Percentiles rank a stretch among this genome's conserved stretches.
Conservation (phyloP, 345 rosid species). For the Cardamine chenopodiifolia region DNA sequence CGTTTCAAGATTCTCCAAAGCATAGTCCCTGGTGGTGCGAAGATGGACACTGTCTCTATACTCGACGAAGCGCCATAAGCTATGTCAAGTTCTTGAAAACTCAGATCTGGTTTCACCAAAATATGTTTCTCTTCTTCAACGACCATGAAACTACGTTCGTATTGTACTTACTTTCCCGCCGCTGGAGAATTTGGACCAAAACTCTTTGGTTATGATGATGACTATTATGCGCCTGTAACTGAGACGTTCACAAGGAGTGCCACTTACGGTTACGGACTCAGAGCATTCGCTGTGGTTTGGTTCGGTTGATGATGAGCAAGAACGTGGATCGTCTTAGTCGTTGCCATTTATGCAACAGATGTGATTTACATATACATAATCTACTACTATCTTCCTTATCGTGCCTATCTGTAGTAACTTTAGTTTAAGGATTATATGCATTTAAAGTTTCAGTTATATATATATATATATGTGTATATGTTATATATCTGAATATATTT, state of each 20-base stretch:
- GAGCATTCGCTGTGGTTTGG: slow-evolving; percentile 25
- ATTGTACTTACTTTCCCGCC: slow-evolving; percentile 10
- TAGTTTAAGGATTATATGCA: neutral
- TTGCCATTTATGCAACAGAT: neutral
- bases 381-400: neutral
- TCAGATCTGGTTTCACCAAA: slow-evolving; percentile 75
- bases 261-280: slow-evolving; percentile 19
- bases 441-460: neutral
- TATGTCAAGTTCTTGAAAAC: slow-evolving; percentile 88
- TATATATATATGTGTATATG: neutral
- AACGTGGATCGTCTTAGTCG: slow-evolving; percentile 32
- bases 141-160: slow-evolving; percentile 13
- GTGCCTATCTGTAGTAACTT: neutral
- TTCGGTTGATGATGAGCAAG: slow-evolving; percentile 20
- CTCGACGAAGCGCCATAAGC: slow-evolving; percentile 84
- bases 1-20: slow-evolving; percentile 84
- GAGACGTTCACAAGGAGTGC: slow-evolving; percentile 28
- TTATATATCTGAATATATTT: neutral
- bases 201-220: slow-evolving; percentile 29
- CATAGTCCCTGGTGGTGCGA: slow-evolving; percentile 82
- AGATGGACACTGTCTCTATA: slow-evolving; percentile 94
- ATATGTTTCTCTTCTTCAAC: slow-evolving; percentile 42
- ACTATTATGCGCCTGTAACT: slow-evolving; percentile 1
- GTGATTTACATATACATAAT: neutral
- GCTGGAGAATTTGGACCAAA: slow-evolving; percentile 12